Evolutionary conservation across 139 green algal genomes (phyloP).

Genomic region (Ettlia oleoabundans): DNA sequence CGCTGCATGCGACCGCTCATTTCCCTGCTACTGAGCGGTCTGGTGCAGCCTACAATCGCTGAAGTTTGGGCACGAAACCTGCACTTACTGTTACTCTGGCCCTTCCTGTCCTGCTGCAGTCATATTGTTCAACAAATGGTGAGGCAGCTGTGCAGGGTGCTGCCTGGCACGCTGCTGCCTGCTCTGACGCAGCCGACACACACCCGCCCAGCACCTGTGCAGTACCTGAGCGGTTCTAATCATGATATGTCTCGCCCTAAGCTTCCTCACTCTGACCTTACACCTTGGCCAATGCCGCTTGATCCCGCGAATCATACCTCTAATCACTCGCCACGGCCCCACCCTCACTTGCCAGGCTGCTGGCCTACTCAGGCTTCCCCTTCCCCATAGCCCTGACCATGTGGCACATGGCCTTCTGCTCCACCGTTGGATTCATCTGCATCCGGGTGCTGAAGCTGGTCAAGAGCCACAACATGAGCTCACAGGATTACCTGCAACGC

Average conservation of each 20-base stretch:
- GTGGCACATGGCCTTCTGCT: conserved; percentile 93
- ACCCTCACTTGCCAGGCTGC: conserved; percentile 50
- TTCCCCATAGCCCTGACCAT: conserved; percentile 89
- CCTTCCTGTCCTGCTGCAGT: conserved; percentile 51
- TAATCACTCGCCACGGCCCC: background rate
- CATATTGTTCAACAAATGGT: conserved; percentile 97
- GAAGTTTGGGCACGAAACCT: too few relatives aligned
- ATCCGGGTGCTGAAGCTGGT: conserved; percentile 68
- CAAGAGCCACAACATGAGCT: conserved; percentile 79
- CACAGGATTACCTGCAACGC: conserved; percentile 68
- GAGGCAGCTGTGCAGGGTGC: background rate
- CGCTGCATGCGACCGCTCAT: too few relatives aligned
- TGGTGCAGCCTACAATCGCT: background rate
- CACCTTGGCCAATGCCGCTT: too few relatives aligned
- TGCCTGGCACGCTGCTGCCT: background rate
- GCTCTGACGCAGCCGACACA: too few relatives aligned
- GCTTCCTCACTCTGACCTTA: too few relatives aligned
- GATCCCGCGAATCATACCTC: too few relatives aligned
- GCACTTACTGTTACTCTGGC: too few relatives aligned
- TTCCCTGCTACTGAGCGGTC: too few relatives aligned
- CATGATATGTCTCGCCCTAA: too few relatives aligned
- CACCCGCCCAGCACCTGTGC: too few relatives aligned
- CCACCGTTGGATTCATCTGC: conserved; percentile 66
- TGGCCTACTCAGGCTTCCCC: conserved; percentile 89
- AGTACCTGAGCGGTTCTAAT: background rate